Conservation (phyloP, 2,329 filamentous ascomycete genomes). For the Colletotrichum sp. region DNA sequence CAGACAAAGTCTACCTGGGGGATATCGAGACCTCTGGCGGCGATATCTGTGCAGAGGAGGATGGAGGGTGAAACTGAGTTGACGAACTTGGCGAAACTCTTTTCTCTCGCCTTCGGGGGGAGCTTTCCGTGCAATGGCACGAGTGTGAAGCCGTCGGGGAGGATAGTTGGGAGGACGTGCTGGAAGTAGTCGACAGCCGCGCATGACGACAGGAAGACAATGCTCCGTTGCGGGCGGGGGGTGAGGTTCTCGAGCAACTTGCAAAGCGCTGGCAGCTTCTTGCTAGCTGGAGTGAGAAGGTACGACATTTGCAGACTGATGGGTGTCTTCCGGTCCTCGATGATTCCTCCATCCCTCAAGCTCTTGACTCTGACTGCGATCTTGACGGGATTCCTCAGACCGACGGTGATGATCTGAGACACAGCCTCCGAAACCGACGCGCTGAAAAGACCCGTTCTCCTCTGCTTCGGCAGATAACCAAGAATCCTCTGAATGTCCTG, state of each 20-base stretch:
- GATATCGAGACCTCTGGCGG: constrained; percentile 89
- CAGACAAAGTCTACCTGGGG: constrained; percentile 90
- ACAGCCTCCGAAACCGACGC: constrained; percentile 96
- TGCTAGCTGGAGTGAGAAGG: constrained; percentile 73
- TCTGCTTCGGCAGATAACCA: constrained; percentile 84
- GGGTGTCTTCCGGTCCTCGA: constrained; percentile 86
- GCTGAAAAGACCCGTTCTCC: constrained; percentile 91
- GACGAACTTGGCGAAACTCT: constrained; percentile 84
- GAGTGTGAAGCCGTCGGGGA: constrained; percentile 72
- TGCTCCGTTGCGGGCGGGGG: constrained; percentile 81
- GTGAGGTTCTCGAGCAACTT: constrained; percentile 73
- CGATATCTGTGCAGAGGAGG: constrained; percentile 90
- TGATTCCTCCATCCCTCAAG: constrained; percentile 64
- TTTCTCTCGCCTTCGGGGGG: constrained; percentile 82
- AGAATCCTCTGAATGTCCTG: constrained; percentile 88
- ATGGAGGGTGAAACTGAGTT: constrained; percentile 77
- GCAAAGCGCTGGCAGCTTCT: constrained; percentile 79
- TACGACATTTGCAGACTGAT: constrained; percentile 94
- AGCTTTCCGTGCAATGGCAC: constrained; percentile 93
- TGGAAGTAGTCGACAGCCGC: constrained; percentile 95
- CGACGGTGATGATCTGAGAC: constrained; percentile 89
- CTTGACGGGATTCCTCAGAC: constrained; percentile 91
- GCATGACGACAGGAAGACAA: constrained; percentile 93
- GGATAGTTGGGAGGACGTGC: constrained; percentile 73
- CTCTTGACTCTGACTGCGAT: constrained; percentile 91